Conservation (phyloP, 805 yeast genomes). For the Candida quercuum region DNA sequence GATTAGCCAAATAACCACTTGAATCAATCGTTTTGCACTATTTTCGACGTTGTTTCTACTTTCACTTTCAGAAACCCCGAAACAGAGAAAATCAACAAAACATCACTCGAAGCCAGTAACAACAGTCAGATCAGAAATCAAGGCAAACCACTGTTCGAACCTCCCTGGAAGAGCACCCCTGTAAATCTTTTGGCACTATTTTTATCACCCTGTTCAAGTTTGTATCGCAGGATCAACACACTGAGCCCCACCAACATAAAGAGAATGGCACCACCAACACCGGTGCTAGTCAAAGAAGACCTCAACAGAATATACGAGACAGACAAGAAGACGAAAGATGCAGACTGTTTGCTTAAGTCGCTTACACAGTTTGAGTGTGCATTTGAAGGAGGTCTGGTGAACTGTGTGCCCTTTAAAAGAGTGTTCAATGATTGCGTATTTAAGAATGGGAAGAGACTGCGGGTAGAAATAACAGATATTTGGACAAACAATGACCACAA, state of each 20-base stretch:
- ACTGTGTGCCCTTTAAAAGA: constrained; percentile 45
- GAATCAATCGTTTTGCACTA: too few relatives aligned
- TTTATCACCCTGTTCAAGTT: too few relatives aligned
- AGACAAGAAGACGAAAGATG: constrained; percentile 5
- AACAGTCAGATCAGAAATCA: too few relatives aligned
- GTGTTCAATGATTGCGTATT: constrained; percentile 38
- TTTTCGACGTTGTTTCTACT: too few relatives aligned
- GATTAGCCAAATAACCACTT: too few relatives aligned
- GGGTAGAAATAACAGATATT: constrained; percentile 34
- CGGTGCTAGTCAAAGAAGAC: constrained; percentile 35
- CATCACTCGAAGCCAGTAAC: too few relatives aligned
- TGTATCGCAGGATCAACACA: not conserved
- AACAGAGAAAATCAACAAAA: too few relatives aligned
- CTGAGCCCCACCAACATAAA: not conserved
- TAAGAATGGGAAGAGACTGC: constrained; percentile 17
- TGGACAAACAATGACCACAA: constrained; percentile 25
- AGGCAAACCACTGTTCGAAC: too few relatives aligned
- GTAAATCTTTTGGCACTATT: too few relatives aligned
- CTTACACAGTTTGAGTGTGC: constrained; percentile 44
- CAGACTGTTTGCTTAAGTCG: constrained; percentile 30
- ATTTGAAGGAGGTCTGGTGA: constrained; percentile 34
- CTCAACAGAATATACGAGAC: constrained; percentile 22
- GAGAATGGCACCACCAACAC: constrained; percentile 47
- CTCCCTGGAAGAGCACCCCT: too few relatives aligned
- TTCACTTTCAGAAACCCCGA: too few relatives aligned